Base-by-base conservation (phyloP, 225 moss, liverwort and hornwort species). In the Pseudoscleropodium purum region DNA sequence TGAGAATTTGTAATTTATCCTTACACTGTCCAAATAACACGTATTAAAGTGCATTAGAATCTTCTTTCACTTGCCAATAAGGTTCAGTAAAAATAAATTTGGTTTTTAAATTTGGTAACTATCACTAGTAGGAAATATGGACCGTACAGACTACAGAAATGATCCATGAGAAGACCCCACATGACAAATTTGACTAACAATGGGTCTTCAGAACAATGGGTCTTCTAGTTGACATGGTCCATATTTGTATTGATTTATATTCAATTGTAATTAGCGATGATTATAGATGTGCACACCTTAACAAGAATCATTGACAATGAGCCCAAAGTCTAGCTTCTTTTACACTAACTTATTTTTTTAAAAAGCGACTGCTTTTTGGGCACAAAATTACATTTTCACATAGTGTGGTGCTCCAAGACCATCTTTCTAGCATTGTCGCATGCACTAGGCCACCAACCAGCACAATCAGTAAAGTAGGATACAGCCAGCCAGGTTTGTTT, bases 181-280 rank as follows among this genome's bases (percentile, higher is more conserved):
- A 24, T 9, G 24, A 36, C 77, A 52, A 77, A 54, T 13, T 77
- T 54, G 15, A 54, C 31, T 24, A 54, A 8, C 2, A 2, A 0
- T 24, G 5, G 6, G 2, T 6, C 24, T 36, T 36, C 1, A 0
- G 9, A 2, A 5, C 8, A 5, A 36, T n/a, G n/a, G 15, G 9
- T 78, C 37, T 7, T 54, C 0, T 37, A 0, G 3, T 54, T 54
- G 3, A 77, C 0, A 1, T 0, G 0, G 0, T 8, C 14, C 15
- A 77, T 15, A 0, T 9, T 52, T 36, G 1, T 23, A 52, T 8
- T 56, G 34, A 25, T 37, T 2, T 16, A 26, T 6, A 11, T 3
- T 57, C 9, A 17, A 0, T 7, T 79, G 0, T 27, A n/a, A 57
- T 26, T 57, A 26, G 10, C 0, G 2, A 57, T 4, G 2, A 26